Base-by-base conservation (phyloP, 352 stramenopile species). In the Pythium utonaiense region DNA sequence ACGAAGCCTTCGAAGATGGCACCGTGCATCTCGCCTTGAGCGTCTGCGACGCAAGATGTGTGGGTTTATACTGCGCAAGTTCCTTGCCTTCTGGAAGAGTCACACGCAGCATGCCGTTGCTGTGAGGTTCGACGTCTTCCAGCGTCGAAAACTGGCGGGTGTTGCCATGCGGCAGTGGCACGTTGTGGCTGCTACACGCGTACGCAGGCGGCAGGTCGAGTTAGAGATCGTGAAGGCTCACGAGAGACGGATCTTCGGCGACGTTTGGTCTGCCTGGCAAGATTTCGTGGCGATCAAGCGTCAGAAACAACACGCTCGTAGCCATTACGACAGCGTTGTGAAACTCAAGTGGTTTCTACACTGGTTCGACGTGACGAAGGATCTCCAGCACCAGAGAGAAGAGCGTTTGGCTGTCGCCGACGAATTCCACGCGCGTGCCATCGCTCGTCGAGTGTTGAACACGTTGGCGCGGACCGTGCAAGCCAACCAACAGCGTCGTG, bases 31-130 rank as follows among this genome's bases (percentile, higher is more conserved):
- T 6, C 45, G 27, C 19, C 12, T 10, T 0, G 30, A 10, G 16
- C 50, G 24, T 1, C 38, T 78, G 0, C 53, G 41, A 22, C 51
- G 65, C 13, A 57, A 66, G 1, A 71, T 67, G 38, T 38, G 42
- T 5, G 42, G 30, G 1, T 86, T 86, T 49, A 67, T 78, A 1
- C 38, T 75, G 25, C 58, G 45, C 8, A 85, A 83, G 30, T 64
- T 79, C 47, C 22, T 88, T 21, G 36, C 22, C 6, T 14, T 38
- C 27, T 87, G 77, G 80, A 70, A 63, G 28, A 61, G 24, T 27
- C 40, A 58, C 19, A 66, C 64, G 14, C 70, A 78, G 24, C 12
- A 67, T 4, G 55, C 34, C 0, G 13, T 88, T 14, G 80, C 78
- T 0, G 56, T 44, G 8, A 72, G 75, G 0, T 90, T 84, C 30